Percentiles rank a stretch among this genome's conserved stretches.
Evolutionary conservation across 2,329 filamentous ascomycete species (phyloP).

Genomic region (Cytospora mali): DNA sequence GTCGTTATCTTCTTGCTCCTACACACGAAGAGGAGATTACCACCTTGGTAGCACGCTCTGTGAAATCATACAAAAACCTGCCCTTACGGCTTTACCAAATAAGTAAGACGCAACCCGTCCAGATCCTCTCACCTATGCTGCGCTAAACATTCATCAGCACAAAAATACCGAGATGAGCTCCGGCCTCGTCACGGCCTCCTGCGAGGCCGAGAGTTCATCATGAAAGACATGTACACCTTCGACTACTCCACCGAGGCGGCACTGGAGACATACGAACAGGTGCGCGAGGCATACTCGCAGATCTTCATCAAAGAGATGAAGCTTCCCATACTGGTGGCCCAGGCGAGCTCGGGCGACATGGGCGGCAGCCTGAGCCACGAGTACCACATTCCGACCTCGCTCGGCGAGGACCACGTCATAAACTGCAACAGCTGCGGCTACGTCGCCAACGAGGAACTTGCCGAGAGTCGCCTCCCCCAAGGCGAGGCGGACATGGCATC

Average conservation of each 20-base stretch:
- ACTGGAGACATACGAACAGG: slow-evolving; percentile 75
- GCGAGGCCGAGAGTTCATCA: slow-evolving; percentile 86
- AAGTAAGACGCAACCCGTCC: slow-evolving; percentile 50
- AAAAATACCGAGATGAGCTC: slow-evolving; percentile 93
- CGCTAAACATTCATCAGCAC: slow-evolving; percentile 50
- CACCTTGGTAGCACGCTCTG: slow-evolving; percentile 68
- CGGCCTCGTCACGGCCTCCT: slow-evolving; percentile 86
- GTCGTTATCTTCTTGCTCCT: slow-evolving; percentile 77
- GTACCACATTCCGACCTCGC: slow-evolving; percentile 79
- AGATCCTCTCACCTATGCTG: too few species aligned
- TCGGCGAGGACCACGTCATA: slow-evolving; percentile 85
- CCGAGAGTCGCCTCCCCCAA: slow-evolving; percentile 40
- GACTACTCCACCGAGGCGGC: slow-evolving; percentile 71
- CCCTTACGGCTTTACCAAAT: slow-evolving; percentile 91
- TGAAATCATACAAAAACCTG: slow-evolving; percentile 83
- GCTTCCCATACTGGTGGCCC: slow-evolving; percentile 80
- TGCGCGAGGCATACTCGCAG: slow-evolving; percentile 71
- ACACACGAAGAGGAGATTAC: slow-evolving; percentile 99
- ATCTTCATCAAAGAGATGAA: slow-evolving; percentile 78
- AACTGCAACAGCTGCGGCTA: slow-evolving; percentile 74
- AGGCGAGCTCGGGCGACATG: slow-evolving; percentile 95
- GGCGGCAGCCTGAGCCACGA: slow-evolving; percentile 92
- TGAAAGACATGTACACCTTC: slow-evolving; percentile 99
- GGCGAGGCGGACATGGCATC: neutral
- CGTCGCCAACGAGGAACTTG: slow-evolving; percentile 87